Evolutionary conservation across 345 rosid genomes (phyloP).

Genomic region (Camelina sativa): DNA sequence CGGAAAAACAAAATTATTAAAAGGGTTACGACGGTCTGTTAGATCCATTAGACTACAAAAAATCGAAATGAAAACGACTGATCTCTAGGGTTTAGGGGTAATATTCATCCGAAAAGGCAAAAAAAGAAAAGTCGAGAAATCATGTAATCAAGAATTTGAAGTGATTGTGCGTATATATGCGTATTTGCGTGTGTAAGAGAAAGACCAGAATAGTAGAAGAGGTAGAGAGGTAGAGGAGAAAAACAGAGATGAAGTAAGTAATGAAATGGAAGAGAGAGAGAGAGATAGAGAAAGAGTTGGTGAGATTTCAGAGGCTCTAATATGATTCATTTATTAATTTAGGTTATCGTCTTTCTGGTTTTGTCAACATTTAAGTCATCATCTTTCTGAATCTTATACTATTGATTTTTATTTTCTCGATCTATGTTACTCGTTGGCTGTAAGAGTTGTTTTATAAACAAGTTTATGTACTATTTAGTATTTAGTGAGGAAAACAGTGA

Average conservation of each 20-base stretch:
- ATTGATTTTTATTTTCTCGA: constrained; percentile 21
- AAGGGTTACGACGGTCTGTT: constrained; percentile 40
- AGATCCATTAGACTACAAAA: constrained; percentile 37
- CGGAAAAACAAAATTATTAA: constrained; percentile 43
- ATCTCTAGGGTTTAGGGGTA: neutral
- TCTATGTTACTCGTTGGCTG: constrained; percentile 41
- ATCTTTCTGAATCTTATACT: neutral
- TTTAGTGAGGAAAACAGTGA: constrained; percentile 15
- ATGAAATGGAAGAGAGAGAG: constrained; percentile 26
- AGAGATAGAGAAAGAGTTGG: constrained; percentile 39
- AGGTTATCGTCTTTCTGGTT: constrained; percentile 17
- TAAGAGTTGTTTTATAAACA: constrained; percentile 18
- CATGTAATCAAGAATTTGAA: constrained; percentile 8
- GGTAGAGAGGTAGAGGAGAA: constrained; percentile 33
- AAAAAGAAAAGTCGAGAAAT: neutral
- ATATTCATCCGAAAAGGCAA: neutral
- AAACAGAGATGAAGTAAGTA: constrained; percentile 37
- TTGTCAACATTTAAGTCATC: constrained; percentile 26
- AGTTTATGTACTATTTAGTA: neutral
- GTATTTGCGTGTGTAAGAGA: constrained; percentile 17
- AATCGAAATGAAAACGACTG: neutral
- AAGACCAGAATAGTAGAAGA: constrained; percentile 15
- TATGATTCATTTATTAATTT: constrained; percentile 31
- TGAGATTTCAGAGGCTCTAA: constrained; percentile 42
- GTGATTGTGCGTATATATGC: constrained; percentile 27